Evolutionary conservation across 768 basidiomycete species (phyloP).

Genomic region (Russula sp.): DNA sequence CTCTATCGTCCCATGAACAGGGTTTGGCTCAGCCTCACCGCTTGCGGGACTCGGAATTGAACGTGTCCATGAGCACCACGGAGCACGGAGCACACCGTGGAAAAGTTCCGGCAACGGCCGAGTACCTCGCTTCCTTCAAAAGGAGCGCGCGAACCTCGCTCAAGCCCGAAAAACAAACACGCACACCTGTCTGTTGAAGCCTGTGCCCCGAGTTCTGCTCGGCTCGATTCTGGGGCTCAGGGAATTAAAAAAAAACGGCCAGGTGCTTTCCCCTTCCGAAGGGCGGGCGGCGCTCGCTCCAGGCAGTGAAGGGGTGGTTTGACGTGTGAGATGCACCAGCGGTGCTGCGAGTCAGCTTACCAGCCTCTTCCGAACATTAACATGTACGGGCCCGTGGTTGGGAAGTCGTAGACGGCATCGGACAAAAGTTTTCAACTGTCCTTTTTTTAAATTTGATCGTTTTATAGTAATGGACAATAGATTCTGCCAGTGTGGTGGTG

Average conservation of each 20-base stretch:
- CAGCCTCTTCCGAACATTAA: not conserved
- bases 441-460: not conserved
- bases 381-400: conserved; percentile 12
- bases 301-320: conserved; percentile 33
- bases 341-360: conserved; percentile 28
- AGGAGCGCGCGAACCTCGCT: not conserved
- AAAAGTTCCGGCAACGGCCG: conserved; percentile 8
- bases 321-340: conserved; percentile 27
- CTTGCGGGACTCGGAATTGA: too few relatives aligned
- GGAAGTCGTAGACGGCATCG: conserved; percentile 30
- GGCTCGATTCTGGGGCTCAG: conserved; percentile 20
- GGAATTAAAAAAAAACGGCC: not conserved
- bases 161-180: conserved; percentile 39
- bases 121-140: not conserved
- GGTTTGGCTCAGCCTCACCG: too few relatives aligned
- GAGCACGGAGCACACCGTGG: too few relatives aligned
- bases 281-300: conserved; percentile 22
- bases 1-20: too few relatives aligned
- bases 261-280: conserved; percentile 30
- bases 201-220: conserved; percentile 23
- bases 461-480: not conserved
- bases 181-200: conserved; percentile 34
- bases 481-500: not conserved
- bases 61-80: too few relatives aligned
- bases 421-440: conserved; percentile 15